Conservation (phyloP, 148 eudicot genomes). For the Fagopyrum tataricum region DNA sequence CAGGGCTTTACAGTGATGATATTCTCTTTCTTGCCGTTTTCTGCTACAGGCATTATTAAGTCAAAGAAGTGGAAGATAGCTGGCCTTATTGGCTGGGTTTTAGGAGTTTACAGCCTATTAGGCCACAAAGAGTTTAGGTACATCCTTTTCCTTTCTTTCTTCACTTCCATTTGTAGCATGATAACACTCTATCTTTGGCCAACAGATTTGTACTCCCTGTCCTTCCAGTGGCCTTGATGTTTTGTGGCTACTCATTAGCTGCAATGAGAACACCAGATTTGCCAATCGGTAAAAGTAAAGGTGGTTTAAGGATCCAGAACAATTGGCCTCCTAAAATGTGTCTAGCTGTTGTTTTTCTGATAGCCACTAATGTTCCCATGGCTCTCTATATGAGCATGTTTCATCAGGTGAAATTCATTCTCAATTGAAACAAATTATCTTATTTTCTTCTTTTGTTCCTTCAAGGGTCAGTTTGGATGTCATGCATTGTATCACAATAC, state of each 20-base stretch:
- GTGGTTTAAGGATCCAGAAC: slow-evolving; percentile 19
- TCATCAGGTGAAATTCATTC: slow-evolving; percentile 64
- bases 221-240: slow-evolving; percentile 87
- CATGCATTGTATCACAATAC: too few relatives aligned
- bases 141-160: neutral
- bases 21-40: slow-evolving; percentile 82
- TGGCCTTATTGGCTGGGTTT: slow-evolving; percentile 77
- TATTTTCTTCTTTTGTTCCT: neutral
- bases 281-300: slow-evolving; percentile 33
- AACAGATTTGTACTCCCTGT: slow-evolving; percentile 93
- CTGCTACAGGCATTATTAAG: slow-evolving; percentile 49
- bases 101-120: slow-evolving; percentile 76
- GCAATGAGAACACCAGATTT: slow-evolving; percentile 29
- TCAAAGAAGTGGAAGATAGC: slow-evolving; percentile 79
- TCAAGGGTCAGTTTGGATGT: too few relatives aligned
- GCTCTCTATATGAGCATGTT: slow-evolving; percentile 87
- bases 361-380: slow-evolving; percentile 87
- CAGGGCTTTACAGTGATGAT: slow-evolving; percentile 89
- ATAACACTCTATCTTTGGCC: slow-evolving; percentile 5
- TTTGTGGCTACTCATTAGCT: slow-evolving; percentile 69
- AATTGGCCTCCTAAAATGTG: slow-evolving; percentile 39
- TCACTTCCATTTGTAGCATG: slow-evolving; percentile 1
- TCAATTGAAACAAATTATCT: neutral
- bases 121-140: slow-evolving; percentile 99
- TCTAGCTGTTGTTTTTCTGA: slow-evolving; percentile 50